A percentile compares a stretch with the other conserved stretches of the same genome.
Evolutionary conservation across 176 grass and related monocot species (phyloP).

Genomic region (Triticum monococcum): DNA sequence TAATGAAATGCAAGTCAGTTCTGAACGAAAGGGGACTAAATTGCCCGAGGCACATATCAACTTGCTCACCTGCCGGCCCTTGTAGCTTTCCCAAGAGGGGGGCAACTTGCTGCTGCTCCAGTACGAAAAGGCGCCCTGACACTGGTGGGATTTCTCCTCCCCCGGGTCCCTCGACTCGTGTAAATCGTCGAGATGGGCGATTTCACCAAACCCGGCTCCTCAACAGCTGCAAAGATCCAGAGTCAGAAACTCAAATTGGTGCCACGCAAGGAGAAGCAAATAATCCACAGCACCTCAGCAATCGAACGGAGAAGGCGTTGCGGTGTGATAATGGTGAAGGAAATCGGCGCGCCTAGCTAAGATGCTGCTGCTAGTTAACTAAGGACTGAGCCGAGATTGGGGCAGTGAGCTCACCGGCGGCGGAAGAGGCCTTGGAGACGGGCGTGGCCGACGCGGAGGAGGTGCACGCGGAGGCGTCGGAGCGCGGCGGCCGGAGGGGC

Average conservation of each 20-base stretch:
- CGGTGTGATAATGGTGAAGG: neutral
- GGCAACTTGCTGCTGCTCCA: slow-evolving; percentile 37
- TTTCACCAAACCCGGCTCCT: neutral
- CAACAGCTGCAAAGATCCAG: neutral
- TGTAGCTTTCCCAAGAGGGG: slow-evolving; percentile 14
- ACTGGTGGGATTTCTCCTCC: neutral
- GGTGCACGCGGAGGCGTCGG: neutral
- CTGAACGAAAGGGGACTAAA: neutral
- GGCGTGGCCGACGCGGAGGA: slow-evolving; percentile 22
- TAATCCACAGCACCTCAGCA: neutral
- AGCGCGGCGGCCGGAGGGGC: neutral
- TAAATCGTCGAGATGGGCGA: slow-evolving; percentile 40
- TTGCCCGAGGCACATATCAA: neutral
- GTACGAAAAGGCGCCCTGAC: neutral
- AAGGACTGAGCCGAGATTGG: neutral
- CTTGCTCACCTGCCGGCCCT: slow-evolving; percentile 8
- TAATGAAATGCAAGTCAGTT: neutral
- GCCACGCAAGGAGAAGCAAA: neutral
- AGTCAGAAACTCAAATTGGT: neutral
- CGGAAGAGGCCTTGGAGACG: slow-evolving; percentile 12
- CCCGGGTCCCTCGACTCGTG: slow-evolving; percentile 3
- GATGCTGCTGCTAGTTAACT: neutral
- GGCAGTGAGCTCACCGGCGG: neutral
- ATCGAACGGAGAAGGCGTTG: neutral
- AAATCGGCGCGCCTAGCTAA: neutral